phyloP scores from a whole-genome alignment of 2,329 filamentous ascomycete species.

The Clarireedia sp. region DNA sequence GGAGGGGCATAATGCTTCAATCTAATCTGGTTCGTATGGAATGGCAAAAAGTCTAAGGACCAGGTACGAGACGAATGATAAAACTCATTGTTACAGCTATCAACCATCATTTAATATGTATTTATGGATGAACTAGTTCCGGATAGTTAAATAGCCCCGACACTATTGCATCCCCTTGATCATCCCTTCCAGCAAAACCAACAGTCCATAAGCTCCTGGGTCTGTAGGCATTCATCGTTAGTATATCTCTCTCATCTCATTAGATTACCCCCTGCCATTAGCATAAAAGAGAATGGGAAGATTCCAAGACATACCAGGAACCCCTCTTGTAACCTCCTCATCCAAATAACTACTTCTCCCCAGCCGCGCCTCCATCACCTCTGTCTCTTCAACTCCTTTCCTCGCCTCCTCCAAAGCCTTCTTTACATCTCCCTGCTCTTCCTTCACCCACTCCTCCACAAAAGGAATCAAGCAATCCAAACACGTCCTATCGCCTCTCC shows the following conservation, averaged over 20 bases:
- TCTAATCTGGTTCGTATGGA: too few relatives aligned
- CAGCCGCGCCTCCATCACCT: constrained; percentile 45
- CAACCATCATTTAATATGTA: too few relatives aligned
- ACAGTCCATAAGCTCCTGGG: constrained; percentile 46
- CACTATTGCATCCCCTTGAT: constrained; percentile 4
- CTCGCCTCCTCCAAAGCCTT: constrained; percentile 40
- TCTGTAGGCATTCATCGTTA: constrained; percentile 27
- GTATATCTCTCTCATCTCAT: neutral
- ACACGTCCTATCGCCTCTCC: constrained; percentile 27
- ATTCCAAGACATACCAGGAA: constrained; percentile 30
- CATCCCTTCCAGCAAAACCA: constrained; percentile 26
- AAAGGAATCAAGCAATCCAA: constrained; percentile 30
- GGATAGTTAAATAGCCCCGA: too few relatives aligned
- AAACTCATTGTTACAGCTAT: too few relatives aligned
- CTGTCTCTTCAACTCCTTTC: constrained; percentile 41
- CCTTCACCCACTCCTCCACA: constrained; percentile 27
- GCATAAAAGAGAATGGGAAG: neutral
- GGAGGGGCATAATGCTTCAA: too few relatives aligned
- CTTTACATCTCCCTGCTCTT: constrained; percentile 33
- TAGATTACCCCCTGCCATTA: neutral
- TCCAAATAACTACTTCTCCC: constrained; percentile 47
- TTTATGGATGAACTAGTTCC: too few relatives aligned
- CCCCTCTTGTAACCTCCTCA: constrained; percentile 38
- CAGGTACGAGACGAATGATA: too few relatives aligned
- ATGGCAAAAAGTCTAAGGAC: too few relatives aligned